Percentiles rank a stretch among this genome's conserved stretches.
These are phyloP conservation scores for Dactylonectria macrodidyma DNA, from an alignment of 2,329 filamentous ascomycete species.

Conservation along the genomic window DNA sequence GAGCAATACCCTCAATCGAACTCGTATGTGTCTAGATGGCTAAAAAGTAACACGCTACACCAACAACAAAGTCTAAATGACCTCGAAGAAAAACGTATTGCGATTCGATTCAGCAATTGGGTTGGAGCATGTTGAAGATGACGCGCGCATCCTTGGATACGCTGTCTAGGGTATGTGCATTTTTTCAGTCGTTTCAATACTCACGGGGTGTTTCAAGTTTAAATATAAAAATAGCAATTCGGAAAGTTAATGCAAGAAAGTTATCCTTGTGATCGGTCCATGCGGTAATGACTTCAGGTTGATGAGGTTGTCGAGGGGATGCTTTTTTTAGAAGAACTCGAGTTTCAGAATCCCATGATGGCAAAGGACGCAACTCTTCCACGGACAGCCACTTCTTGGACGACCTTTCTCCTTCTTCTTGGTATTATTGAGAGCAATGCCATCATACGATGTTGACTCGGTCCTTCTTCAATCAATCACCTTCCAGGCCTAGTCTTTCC, in stretches of 20 bases:
- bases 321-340: neutral
- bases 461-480: slow-evolving; percentile 17
- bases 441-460: neutral
- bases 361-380: neutral
- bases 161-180: neutral
- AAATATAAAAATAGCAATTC: neutral
- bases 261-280: neutral
- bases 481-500: slow-evolving; percentile 3
- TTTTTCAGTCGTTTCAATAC: neutral
- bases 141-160: too few species aligned
- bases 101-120: too few species aligned
- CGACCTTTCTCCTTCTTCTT: too few species aligned
- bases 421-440: neutral
- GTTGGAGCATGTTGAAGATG: too few species aligned
- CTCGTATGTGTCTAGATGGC: too few species aligned
- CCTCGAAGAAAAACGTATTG: too few species aligned
- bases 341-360: neutral
- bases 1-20: too few species aligned
- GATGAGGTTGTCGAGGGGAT: neutral
- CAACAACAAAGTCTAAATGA: too few species aligned
- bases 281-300: neutral
- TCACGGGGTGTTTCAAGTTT: neutral
- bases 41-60: too few species aligned
- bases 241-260: neutral
- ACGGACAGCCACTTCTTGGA: neutral